Evolutionary conservation across 2,329 filamentous ascomycete genomes (phyloP).

Genomic region (Plenodomus biglobosus): DNA sequence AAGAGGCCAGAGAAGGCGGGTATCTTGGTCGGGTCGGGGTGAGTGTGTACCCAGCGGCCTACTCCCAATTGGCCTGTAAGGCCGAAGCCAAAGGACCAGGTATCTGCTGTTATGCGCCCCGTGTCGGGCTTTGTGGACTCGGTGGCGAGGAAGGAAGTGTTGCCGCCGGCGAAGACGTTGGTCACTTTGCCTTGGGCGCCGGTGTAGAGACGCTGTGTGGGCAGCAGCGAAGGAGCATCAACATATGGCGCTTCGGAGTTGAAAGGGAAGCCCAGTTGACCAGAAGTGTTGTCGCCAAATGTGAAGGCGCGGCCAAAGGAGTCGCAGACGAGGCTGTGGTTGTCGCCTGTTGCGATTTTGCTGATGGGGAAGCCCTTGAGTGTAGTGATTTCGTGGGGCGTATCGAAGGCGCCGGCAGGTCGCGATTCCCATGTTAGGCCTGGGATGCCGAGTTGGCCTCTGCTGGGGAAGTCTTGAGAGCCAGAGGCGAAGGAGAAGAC

Average conservation of each 20-base stretch:
- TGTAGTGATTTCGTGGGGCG: conserved; percentile 74
- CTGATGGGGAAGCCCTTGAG: conserved; percentile 70
- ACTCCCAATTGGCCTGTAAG: conserved; percentile 82
- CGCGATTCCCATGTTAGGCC: conserved; percentile 78
- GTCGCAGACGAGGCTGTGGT: conserved; percentile 80
- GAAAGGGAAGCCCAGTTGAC: conserved; percentile 85
- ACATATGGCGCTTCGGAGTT: conserved; percentile 62
- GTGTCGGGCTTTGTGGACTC: conserved; percentile 68
- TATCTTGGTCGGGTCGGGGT: conserved; percentile 74
- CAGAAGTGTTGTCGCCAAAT: conserved; percentile 88
- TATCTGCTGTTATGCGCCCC: conserved; percentile 68
- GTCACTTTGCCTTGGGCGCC: conserved; percentile 69
- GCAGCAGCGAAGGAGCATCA: conserved; percentile 70
- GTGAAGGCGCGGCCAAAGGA: conserved; percentile 75
- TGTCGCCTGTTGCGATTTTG: conserved; percentile 80
- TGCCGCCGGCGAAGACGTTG: conserved; percentile 78
- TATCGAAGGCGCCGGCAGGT: conserved; percentile 75
- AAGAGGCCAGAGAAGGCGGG: conserved; percentile 79
- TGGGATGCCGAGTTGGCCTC: conserved; percentile 84
- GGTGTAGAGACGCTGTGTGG: conserved; percentile 71
- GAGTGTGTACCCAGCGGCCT: conserved; percentile 86
- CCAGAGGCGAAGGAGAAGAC: conserved; percentile 87
- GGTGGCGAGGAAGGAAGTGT: conserved; percentile 83
- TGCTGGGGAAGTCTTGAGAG: conserved; percentile 73
- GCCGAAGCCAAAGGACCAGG: conserved; percentile 84